Conservation (phyloP, 305 asterid species). For the Nicotiana rustica region DNA sequence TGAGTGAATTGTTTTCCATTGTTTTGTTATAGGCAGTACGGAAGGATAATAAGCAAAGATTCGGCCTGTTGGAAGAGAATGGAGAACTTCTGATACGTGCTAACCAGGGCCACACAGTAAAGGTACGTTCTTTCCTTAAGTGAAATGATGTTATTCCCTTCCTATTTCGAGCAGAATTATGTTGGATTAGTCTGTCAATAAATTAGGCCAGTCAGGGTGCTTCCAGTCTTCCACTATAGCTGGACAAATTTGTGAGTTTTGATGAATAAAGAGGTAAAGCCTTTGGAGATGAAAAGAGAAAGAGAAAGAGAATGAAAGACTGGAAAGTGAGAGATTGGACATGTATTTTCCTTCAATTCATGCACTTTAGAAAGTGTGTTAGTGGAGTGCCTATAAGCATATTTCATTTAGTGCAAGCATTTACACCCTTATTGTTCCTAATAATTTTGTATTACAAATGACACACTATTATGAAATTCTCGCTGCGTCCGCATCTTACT, state of each 20-base stretch:
- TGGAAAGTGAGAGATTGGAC: background rate
- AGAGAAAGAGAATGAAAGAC: background rate
- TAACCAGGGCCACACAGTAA: constrained; percentile 86
- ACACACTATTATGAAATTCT: background rate
- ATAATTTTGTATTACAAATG: background rate
- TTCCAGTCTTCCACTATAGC: background rate
- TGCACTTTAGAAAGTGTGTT: background rate
- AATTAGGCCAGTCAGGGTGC: background rate
- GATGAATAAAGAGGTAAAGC: constrained; percentile 11
- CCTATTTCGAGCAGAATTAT: background rate
- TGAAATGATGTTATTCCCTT: background rate
- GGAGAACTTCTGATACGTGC: constrained; percentile 92
- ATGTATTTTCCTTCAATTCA: background rate
- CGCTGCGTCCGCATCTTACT: background rate
- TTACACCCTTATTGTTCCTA: constrained; percentile 8
- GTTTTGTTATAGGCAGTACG: constrained; percentile 65
- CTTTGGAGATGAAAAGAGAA: background rate
- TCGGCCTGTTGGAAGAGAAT: constrained; percentile 77
- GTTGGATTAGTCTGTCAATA: constrained; percentile 15
- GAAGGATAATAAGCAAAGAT: constrained; percentile 89
- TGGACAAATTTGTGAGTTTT: background rate
- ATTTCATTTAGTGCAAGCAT: constrained; percentile 13
- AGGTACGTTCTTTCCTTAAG: constrained; percentile 46
- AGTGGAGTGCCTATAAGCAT: background rate
- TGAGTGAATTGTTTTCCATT: background rate